Conservation (phyloP, 441 rosid species). For the Viola pubescens region DNA sequence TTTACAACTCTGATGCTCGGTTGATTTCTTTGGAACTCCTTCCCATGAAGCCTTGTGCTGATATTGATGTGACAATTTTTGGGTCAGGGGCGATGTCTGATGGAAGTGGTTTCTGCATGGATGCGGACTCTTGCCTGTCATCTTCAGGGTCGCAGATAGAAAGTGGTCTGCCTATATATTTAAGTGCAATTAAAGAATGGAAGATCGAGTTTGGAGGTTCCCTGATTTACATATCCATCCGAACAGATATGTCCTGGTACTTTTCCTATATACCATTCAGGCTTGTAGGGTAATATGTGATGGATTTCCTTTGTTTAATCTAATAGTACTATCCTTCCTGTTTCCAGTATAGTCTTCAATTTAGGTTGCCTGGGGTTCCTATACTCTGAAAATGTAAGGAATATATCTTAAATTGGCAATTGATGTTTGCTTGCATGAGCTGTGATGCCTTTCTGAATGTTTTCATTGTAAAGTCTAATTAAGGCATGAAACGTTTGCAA, state of each 20-base stretch:
- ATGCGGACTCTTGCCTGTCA: constrained; percentile 32
- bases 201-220: constrained; percentile 60
- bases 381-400: no score
- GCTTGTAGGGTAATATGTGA: not conserved
- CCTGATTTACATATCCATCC: constrained; percentile 46
- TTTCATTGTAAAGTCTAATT: no score
- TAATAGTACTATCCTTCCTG: not conserved
- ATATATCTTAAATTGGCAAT: no score
- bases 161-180: constrained; percentile 46
- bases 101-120: constrained; percentile 51
- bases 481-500: no score
- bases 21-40: constrained; percentile 79
- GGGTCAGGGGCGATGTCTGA: constrained; percentile 70
- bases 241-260: constrained; percentile 85
- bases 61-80: constrained; percentile 63
- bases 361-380: no score
- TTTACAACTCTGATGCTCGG: constrained; percentile 63
- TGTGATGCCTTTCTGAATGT: no score
- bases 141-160: constrained; percentile 28
- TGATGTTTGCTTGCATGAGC: no score
- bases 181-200: constrained; percentile 84
- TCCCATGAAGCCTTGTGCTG: constrained; percentile 64
- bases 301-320: not conserved
- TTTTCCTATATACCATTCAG: not conserved
- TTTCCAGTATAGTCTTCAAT: not conserved